Evolutionary conservation across 2,329 filamentous ascomycete species (phyloP), one percentile per base, ranked within the genome.

Genomic region (Fusarium cicatricum): DNA sequence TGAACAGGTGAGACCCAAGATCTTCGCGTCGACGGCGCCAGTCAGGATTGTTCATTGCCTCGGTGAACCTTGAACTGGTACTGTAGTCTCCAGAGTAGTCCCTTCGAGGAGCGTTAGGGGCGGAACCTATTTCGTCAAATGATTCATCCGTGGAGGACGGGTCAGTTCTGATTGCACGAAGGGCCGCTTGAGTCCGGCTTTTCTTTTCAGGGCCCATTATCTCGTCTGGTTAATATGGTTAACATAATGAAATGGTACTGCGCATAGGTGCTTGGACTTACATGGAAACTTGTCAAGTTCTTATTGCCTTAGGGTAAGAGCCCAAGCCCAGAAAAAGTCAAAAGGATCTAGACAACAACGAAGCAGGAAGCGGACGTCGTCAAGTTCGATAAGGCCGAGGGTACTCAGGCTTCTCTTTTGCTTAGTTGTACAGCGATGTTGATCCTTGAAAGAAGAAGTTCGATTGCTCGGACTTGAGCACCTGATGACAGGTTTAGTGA

Each of bases 21-120:
- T 58, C 49, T 9, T 61, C 58, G 10, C 60, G 53, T 28, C 72
- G 71, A 23, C 57, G 60, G 28, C 73, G 70, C 73, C 73, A 75
- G 42, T 75, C 66, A 12, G 72, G 72, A 23, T 75, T 74, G 19
- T 66, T 72, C 68, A 75, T 70, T 19, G 73, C 73, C 53, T 73
- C 68, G 8, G 54, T 43, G 33, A 70, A 67, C 36, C 67, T 72
- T 21, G 64, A 68, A 19, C 34, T 49, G 7, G 44, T 8, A 11
- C 48, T 55, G 6, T 55, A 39, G 2, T 71, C 70, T 10, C 64
- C 67, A 11, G 53, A 54, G 15, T 56, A 31, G 2, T 68, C 57
- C 38, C 45, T 57, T 10, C 61, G 46, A 11, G 34, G 29, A 17
- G 34, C 10, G 32, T 31, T 21, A 12, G 54, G 40, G 5, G 29